These are phyloP conservation scores for Echites panduratus DNA, from an alignment of 257 asterid genomes.

Conservation along the genomic window DNA sequence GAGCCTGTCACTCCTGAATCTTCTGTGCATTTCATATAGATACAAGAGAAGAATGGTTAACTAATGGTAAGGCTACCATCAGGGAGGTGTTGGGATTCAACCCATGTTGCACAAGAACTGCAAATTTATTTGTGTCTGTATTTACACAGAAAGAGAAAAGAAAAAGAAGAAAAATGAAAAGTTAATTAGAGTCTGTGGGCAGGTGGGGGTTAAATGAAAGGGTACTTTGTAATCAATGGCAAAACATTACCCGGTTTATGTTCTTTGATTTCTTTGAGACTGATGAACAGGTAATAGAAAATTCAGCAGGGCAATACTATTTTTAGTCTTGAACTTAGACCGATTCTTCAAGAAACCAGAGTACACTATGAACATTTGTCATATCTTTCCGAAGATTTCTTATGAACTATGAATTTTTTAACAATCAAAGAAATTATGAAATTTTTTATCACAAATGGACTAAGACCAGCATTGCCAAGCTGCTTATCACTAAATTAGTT, in stretches of 20 bases:
- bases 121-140: neutral
- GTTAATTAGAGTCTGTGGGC: neutral
- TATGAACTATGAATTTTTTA: no score
- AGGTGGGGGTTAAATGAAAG: neutral
- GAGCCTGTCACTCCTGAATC: constrained; percentile 11
- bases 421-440: neutral
- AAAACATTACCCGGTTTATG: neutral
- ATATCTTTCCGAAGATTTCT: no score
- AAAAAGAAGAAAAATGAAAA: neutral
- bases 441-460: neutral
- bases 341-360: no score
- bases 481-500: neutral
- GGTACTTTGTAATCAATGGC: neutral
- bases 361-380: no score
- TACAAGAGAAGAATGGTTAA: neutral
- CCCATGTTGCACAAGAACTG: neutral
- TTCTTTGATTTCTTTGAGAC: neutral
- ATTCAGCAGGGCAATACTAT: no score
- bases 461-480: neutral
- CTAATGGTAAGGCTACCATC: neutral
- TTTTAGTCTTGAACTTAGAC: no score
- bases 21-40: neutral
- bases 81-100: neutral
- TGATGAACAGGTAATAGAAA: no score
- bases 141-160: neutral